phyloP scores from a whole-genome alignment of 225 moss, liverwort and hornwort species.

The Polytrichum formosum region DNA sequence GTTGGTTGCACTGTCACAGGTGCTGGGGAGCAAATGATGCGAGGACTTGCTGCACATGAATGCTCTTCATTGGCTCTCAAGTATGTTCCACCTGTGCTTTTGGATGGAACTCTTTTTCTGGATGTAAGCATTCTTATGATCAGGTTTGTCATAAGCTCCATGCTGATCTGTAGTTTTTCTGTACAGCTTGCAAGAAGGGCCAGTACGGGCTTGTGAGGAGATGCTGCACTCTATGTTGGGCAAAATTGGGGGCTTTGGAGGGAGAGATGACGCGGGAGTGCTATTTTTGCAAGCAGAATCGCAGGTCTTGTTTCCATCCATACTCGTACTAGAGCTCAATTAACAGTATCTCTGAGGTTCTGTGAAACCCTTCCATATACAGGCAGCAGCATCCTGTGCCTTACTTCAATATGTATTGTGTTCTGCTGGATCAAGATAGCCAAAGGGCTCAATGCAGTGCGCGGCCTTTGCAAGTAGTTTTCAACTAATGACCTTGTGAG shows the following conservation, averaged over 20 bases:
- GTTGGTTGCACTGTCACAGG: constrained; percentile 87
- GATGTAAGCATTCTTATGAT: background rate
- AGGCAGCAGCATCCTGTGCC: too few relatives aligned
- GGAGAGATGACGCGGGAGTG: constrained; percentile 67
- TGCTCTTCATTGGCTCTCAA: constrained; percentile 64
- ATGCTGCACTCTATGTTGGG: constrained; percentile 60
- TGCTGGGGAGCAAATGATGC: constrained; percentile 93
- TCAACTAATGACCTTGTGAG: too few relatives aligned
- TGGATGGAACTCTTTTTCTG: background rate
- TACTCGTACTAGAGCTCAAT: too few relatives aligned
- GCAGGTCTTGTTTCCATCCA: constrained; percentile 5
- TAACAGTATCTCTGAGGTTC: too few relatives aligned
- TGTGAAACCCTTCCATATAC: too few relatives aligned
- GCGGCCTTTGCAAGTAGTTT: too few relatives aligned
- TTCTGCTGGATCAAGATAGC: too few relatives aligned
- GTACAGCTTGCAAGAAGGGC: constrained; percentile 74
- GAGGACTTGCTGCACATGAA: constrained; percentile 82
- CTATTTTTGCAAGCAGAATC: constrained; percentile 74
- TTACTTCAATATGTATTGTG: too few relatives aligned
- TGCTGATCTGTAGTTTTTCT: background rate
- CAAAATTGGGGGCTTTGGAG: constrained; percentile 53
- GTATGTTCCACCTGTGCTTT: constrained; percentile 31
- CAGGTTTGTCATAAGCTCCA: background rate
- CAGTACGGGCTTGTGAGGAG: constrained; percentile 74
- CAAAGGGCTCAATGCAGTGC: too few relatives aligned